Base-by-base conservation (phyloP, 2,329 filamentous ascomycete species). In the Paraconiothyrium brasiliense region DNA sequence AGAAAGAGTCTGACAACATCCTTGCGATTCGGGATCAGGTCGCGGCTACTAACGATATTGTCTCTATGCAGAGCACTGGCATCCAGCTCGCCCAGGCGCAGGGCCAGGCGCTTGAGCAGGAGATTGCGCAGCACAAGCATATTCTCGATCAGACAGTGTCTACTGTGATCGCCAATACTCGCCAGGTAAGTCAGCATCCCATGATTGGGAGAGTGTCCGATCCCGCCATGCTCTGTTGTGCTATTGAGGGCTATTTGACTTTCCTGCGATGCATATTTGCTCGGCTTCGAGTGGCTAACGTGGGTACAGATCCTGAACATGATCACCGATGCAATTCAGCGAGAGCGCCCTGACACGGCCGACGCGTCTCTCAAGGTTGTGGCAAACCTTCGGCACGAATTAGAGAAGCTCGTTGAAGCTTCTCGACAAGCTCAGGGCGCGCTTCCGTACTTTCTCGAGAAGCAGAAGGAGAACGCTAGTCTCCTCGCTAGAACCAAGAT, bases 1-100 rank as follows among this genome's bases (percentile, higher is more conserved):
- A n/a, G 32, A 35, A 46, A 16, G 32, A 46, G 3, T 22, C 55
- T 32, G 57, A 68, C 11, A 68, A 52, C 32, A 55, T 63, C n/a
- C 67, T 73, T 44, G 70, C 70, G 4, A 72, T 69, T 7, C 71
- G 65, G 39, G 63, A 73, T 57, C 74, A 76, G 59, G 65, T 71
- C n/a, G 64, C 65, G 11, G 62, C 68, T n/a, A 44, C 49, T 7
- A 43, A 57, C n/a, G 44, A 54, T 11, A 20, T 34, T 2, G 37
- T 35, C 22, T 35, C 54, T 1, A 30, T 27, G 16, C 43, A 58
- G 37, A 66, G 69, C 44, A 7, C 63, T 0, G 65, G 63, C 52
- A 62, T 66, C 1, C 60, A 73, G 59, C 69, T 77, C 11, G 72
- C 72, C 14, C 59, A 72, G 14, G 64, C 66, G 2, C 70, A 71